Base-by-base conservation (phyloP, 306 rosid genomes). In the Sindora glabra region DNA sequence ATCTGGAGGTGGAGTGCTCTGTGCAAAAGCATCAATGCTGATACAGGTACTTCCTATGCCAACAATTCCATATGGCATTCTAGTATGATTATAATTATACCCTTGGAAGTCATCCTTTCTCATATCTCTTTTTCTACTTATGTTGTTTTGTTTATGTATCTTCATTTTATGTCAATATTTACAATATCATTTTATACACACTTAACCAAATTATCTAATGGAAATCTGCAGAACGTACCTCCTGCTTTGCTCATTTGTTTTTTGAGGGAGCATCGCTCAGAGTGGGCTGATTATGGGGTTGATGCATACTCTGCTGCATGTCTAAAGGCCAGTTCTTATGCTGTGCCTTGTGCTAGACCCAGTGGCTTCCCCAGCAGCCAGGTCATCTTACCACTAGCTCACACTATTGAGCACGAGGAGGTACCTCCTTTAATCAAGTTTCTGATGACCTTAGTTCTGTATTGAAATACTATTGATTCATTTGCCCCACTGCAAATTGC, bases 281-380 rank as follows among this genome's bases (percentile, higher is more conserved):
- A 92, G 47, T 92, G 99, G 99, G 97, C 99, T 13, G 99, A 92
- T 73, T 84, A 83, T 62, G 96, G 96, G 8, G 96, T 92, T 34
- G 99, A 92, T 78, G 94, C 95, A 0, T 92, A 86, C 77, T 89
- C 96, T 55, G 94, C 99, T 6, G 86, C 95, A 4, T 76, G 90
- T 65, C 94, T 89, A 9, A 89, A 80, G 70, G 78, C 94, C 26
- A 89, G 89, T 64, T 89, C 99, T 11, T 92, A 83, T 56, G 86
- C 90, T 0, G 83, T 83, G 75, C 99, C 99, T 4, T 82, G 88
- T 64, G 87, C 95, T 32, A 78, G 94, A 62, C 90, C 94, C 7
- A 90, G 94, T 42, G 94, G 90, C 54, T 86, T 92, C 42, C 96
- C 97, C 2, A 79, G 90, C 72, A 84, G 81, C 81, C 99, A 89